Evolutionary conservation across 2,329 filamentous ascomycete genomes (phyloP).

Genomic region (Nannizzia gypsea): DNA sequence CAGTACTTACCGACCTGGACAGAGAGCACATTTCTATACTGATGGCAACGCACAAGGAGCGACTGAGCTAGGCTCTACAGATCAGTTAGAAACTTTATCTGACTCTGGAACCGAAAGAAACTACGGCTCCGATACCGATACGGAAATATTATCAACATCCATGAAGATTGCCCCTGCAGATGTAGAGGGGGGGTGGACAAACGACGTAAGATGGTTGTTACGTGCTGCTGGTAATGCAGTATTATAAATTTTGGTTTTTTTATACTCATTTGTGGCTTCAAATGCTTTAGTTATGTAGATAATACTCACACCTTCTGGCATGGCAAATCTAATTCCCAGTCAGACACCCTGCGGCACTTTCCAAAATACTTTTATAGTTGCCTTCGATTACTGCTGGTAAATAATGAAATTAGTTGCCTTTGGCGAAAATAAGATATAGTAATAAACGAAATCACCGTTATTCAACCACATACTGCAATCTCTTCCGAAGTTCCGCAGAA

Average conservation of each 20-base stretch:
- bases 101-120: constrained; percentile 12
- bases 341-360: neutral
- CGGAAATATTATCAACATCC: neutral
- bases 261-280: neutral
- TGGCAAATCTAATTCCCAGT: neutral
- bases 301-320: neutral
- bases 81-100: constrained; percentile 14
- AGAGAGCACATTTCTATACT: neutral
- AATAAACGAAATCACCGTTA: no score
- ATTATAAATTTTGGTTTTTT: neutral
- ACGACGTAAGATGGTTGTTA: constrained; percentile 46
- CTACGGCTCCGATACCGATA: constrained; percentile 21
- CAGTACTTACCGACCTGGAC: constrained; percentile 21
- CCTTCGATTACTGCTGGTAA: no score
- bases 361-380: neutral
- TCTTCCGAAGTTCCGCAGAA: neutral
- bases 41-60: neutral
- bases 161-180: constrained; percentile 24
- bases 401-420: no score
- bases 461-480: no score
- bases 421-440: no score
- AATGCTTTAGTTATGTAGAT: no score
- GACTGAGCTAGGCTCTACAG: neutral
- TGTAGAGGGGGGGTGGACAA: constrained; percentile 41
- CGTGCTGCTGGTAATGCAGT: constrained; percentile 35